phyloP scores from a whole-genome alignment of 176 grass and related monocot species.

The Elymus sibiricus region DNA sequence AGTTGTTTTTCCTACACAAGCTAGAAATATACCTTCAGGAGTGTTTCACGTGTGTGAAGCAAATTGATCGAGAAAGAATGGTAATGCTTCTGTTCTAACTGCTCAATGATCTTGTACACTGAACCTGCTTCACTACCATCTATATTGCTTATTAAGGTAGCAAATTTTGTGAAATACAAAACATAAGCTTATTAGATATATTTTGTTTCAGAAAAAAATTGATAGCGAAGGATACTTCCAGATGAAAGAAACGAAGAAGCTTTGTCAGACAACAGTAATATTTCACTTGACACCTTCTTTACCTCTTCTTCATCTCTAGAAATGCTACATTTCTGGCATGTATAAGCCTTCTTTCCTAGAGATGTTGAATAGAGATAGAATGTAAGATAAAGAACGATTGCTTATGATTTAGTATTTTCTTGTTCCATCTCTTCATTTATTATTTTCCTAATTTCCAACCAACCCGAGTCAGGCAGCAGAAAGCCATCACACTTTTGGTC shows the following conservation, averaged over 20 bases:
- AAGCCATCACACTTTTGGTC: conserved; percentile 64
- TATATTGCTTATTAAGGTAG: conserved; percentile 42
- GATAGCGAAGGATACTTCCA: conserved; percentile 67
- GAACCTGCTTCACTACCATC: conserved; percentile 66
- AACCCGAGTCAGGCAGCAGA: conserved; percentile 58
- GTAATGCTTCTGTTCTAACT: conserved; percentile 53
- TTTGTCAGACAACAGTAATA: conserved; percentile 48
- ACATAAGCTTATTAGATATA: neutral
- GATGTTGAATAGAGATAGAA: conserved; percentile 24
- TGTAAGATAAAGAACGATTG: neutral
- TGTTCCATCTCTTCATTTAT: neutral
- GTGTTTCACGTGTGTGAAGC: conserved; percentile 76
- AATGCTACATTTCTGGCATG: conserved; percentile 76
- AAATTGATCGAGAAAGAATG: conserved; percentile 68
- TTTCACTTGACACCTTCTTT: conserved; percentile 52
- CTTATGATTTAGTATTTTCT: neutral
- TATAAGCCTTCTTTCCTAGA: conserved; percentile 54
- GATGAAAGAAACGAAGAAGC: conserved; percentile 46
- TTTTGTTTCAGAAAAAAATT: neutral
- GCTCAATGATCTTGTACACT: conserved; percentile 62
- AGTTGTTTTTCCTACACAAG: neutral
- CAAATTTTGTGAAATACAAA: conserved; percentile 9
- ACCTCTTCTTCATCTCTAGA: conserved; percentile 60
- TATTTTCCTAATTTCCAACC: conserved; percentile 15
- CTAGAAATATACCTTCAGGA: conserved; percentile 70